Evolutionary conservation across 2,329 filamentous ascomycete species (phyloP).

Genomic region (Scedosporium apiospermum): DNA sequence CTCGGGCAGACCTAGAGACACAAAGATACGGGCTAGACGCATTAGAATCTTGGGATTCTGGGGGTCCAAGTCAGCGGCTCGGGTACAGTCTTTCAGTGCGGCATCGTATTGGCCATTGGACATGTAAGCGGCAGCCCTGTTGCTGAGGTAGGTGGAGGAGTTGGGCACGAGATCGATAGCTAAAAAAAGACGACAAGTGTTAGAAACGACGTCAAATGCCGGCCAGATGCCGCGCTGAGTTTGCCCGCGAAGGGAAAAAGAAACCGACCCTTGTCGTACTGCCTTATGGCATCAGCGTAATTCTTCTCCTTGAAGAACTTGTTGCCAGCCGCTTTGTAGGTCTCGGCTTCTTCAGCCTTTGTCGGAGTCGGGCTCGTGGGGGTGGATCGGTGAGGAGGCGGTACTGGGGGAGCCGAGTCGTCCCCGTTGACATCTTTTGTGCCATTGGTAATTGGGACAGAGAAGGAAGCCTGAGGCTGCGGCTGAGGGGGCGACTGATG

Average conservation of each 20-base stretch:
- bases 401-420: constrained; percentile 41
- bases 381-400: constrained; percentile 62
- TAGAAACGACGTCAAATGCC: constrained; percentile 9
- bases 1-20: constrained; percentile 72
- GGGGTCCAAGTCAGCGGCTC: constrained; percentile 74
- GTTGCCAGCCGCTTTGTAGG: constrained; percentile 87
- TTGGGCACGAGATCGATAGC: constrained; percentile 80
- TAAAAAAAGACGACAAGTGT: constrained; percentile 26
- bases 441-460: constrained; percentile 43
- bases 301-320: constrained; percentile 95
- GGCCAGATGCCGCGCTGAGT: neutral
- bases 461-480: constrained; percentile 34
- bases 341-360: constrained; percentile 68
- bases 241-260: neutral
- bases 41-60: constrained; percentile 81
- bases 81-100: constrained; percentile 79
- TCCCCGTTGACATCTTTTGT: constrained; percentile 25
- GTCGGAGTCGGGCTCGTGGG: constrained; percentile 47
- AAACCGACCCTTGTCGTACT: constrained; percentile 82
- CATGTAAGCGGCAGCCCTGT: constrained; percentile 91
- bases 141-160: constrained; percentile 85
- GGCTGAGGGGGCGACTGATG: constrained; percentile 26
- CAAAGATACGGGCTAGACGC: constrained; percentile 82
- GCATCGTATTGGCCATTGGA: constrained; percentile 68
- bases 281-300: constrained; percentile 76